Conservation (phyloP, 768 basidiomycete species). For the Gymnopilus junonius region DNA sequence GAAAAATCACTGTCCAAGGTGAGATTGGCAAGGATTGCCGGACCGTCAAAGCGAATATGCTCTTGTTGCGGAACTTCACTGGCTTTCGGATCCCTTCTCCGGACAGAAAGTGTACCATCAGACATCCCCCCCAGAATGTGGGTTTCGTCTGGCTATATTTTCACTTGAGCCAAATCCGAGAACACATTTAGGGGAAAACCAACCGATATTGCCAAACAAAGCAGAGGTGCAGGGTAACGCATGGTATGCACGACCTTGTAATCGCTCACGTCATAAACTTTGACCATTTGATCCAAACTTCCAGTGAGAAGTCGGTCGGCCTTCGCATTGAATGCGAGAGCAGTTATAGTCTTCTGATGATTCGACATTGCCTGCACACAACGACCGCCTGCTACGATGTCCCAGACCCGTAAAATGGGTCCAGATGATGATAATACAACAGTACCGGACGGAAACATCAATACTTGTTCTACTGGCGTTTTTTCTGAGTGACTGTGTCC, state of each 20-base stretch:
- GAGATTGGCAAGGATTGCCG: slow-evolving; percentile 19
- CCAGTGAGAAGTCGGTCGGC: slow-evolving; percentile 86
- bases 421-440: slow-evolving; percentile 87
- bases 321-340: slow-evolving; percentile 78
- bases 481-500: slow-evolving; percentile 35
- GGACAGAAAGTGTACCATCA: slow-evolving; percentile 97
- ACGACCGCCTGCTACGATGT: slow-evolving; percentile 87
- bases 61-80: slow-evolving; percentile 43
- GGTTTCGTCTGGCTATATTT: slow-evolving; percentile 85
- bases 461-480: slow-evolving; percentile 87
- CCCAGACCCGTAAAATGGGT: slow-evolving; percentile 94
- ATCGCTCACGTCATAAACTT: slow-evolving; percentile 93
- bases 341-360: slow-evolving; percentile 97
- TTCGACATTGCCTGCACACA: slow-evolving; percentile 93
- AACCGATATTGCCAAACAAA: slow-evolving; percentile 92
- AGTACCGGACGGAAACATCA: slow-evolving; percentile 91
- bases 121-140: slow-evolving; percentile 98
- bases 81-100: slow-evolving; percentile 80
- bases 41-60: slow-evolving; percentile 6
- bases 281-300: slow-evolving; percentile 96
- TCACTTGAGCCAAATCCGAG: slow-evolving; percentile 10
- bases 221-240: slow-evolving; percentile 93
- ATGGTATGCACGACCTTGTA: slow-evolving; percentile 98
- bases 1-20: slow-evolving; percentile 8
- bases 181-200: slow-evolving; percentile 29